Evolutionary conservation across 208 protist species (phyloP), one percentile per base, ranked within the genome.

Genomic region (Endotrypanum monterogeii): DNA sequence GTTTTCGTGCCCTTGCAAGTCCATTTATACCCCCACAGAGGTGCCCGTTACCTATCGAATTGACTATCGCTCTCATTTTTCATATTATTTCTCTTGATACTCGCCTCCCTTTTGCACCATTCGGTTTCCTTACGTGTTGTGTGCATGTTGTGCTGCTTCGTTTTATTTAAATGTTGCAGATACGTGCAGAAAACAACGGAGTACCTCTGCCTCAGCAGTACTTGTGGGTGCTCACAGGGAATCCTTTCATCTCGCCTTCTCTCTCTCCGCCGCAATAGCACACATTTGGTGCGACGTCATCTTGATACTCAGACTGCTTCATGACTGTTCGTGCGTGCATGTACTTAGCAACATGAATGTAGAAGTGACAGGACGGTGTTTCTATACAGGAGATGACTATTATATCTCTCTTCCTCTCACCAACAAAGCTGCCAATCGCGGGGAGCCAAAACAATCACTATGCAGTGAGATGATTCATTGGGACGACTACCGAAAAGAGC

Each of bases 391-490:
- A 20, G 67, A 80, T 16, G 63, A 73, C 52, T 70, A 71, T 69
- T 77, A 74, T 41, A 51, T 83, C 9, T 73, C 68, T 6, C 44
- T 83, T 9, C 72, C 71, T 16, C 5, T 78, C 1, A 56, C 73
- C 1, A 78, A 76, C 72, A 78, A 61, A 48, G 71, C 72, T 25
- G 66, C 46, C 2, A 71, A 78, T 39, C 55, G 48, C 30, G 75
- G 61, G 2, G 71, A 78, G 65, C 63, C 54, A 20, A 69, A 76
- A 57, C 81, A 79, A 58, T 28, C 54, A 11, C 65, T 83, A 28
- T 93, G 73, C 54, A 80, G 80, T 20, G 88, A 95, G 70, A 95
- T 95, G 91, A 70, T 92, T 37, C 88, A 93, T 78, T 95, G 90
- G 89, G 90, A 95, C 65, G 87, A 95, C 51, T 90, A 89, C 67